phyloP scores from a whole-genome alignment of 2,329 filamentous ascomycete species.

The Talaromyces rugulosus region DNA sequence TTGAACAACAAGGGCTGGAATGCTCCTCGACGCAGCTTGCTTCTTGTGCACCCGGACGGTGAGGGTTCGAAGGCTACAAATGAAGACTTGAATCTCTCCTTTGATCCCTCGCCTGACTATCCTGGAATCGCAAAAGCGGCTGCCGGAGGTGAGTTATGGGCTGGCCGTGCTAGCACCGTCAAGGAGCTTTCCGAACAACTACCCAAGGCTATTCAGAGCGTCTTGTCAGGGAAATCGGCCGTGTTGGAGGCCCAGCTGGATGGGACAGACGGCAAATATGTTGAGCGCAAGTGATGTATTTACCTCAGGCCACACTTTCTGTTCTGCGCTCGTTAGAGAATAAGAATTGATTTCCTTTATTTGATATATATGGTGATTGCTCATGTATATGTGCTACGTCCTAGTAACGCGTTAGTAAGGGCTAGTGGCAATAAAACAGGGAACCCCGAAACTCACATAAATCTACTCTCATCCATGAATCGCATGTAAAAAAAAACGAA shows the following conservation, averaged over 20 bases:
- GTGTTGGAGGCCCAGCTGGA: conserved; percentile 60
- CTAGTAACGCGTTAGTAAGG: neutral
- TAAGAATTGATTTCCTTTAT: neutral
- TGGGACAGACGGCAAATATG: conserved; percentile 53
- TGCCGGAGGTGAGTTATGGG: conserved; percentile 59
- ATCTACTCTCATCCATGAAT: neutral
- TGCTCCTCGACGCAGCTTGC: conserved; percentile 56
- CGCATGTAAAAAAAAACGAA: neutral
- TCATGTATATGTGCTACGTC: neutral
- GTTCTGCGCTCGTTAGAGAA: neutral
- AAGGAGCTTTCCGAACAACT: conserved; percentile 53
- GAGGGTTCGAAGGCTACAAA: conserved; percentile 59
- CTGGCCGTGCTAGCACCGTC: conserved; percentile 54
- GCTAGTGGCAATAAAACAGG: neutral
- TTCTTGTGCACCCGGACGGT: conserved; percentile 63
- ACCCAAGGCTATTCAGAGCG: conserved; percentile 56
- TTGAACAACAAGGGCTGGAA: conserved; percentile 71
- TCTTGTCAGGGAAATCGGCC: conserved; percentile 54
- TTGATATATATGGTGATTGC: neutral
- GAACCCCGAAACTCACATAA: neutral
- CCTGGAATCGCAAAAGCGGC: conserved; percentile 65
- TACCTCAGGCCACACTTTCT: neutral
- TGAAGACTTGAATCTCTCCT: conserved; percentile 63
- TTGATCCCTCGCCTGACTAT: conserved; percentile 63
- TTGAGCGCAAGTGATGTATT: conserved; percentile 17